phyloP scores from a whole-genome alignment of 2,329 filamentous ascomycete genomes.

The Diaporthe citriasiana region DNA sequence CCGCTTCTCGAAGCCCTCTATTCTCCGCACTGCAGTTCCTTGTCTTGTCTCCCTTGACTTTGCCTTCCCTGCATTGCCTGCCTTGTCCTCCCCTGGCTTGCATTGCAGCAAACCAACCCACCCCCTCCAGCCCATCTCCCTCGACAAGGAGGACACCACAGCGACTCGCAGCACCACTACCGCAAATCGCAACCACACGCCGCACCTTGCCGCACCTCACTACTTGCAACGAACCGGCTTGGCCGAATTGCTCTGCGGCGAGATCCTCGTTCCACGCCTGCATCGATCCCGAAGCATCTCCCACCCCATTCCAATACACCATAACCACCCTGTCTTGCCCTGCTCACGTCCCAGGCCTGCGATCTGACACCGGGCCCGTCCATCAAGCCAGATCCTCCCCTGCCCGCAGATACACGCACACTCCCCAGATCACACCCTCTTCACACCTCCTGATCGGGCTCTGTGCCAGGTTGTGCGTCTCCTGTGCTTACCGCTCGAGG shows the following conservation, averaged over 20 bases:
- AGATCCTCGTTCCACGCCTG: conserved; percentile 29
- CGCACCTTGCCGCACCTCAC: background rate
- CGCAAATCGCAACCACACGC: conserved; percentile 18
- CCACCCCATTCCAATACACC: background rate
- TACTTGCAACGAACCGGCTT: conserved; percentile 22
- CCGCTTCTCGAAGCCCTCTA: conserved; percentile 42
- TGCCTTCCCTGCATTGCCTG: conserved; percentile 1
- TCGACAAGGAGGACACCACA: background rate
- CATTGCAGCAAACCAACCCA: conserved; percentile 11
- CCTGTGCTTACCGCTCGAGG: conserved; percentile 32
- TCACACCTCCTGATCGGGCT: conserved; percentile 19
- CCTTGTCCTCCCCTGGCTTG: conserved; percentile 13
- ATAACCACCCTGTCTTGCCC: conserved; percentile 16
- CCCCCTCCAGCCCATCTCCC: background rate
- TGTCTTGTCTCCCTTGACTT: conserved; percentile 1
- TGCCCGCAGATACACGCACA: conserved; percentile 27
- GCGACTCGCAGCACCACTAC: background rate
- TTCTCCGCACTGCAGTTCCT: conserved; percentile 39
- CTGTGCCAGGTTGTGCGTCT: conserved; percentile 11
- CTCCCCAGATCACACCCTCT: conserved; percentile 13
- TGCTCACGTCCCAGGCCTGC: conserved; percentile 32
- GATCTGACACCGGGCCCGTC: conserved; percentile 40
- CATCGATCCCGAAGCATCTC: conserved; percentile 32
- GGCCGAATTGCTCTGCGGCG: conserved; percentile 26
- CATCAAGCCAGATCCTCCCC: conserved; percentile 36